Percentiles rank a stretch among this genome's conserved stretches.
Evolutionary conservation across 352 stramenopile genomes (phyloP).

Genomic region (Elongisporangium prolatum): DNA sequence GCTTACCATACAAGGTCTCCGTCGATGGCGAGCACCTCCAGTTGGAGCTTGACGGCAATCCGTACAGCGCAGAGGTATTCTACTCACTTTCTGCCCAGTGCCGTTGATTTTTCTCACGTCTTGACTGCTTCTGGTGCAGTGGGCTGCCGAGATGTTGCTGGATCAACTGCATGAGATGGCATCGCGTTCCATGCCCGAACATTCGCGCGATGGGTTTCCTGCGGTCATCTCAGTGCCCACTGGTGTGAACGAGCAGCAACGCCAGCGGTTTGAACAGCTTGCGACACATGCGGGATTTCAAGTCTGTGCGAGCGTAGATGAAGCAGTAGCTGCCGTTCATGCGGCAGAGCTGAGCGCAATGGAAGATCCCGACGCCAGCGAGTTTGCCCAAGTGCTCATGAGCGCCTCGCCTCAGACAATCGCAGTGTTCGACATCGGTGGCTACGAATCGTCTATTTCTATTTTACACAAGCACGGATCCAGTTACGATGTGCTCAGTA

Average conservation of each 20-base stretch:
- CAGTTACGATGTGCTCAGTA: constrained; percentile 34
- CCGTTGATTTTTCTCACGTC: neutral
- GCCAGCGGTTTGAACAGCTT: constrained; percentile 36
- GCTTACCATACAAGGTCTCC: constrained; percentile 35
- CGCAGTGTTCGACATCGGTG: constrained; percentile 70
- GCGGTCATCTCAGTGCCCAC: constrained; percentile 46
- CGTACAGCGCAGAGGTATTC: constrained; percentile 55
- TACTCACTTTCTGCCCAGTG: neutral
- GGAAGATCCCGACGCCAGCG: constrained; percentile 20
- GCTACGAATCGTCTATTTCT: constrained; percentile 47
- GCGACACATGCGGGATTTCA: constrained; percentile 50
- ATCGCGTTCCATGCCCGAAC: constrained; percentile 34
- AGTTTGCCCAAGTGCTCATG: constrained; percentile 10
- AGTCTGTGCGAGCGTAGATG: constrained; percentile 48
- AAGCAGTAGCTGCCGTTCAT: constrained; percentile 61
- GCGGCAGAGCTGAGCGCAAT: constrained; percentile 33
- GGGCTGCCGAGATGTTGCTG: constrained; percentile 54
- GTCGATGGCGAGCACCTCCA: constrained; percentile 15
- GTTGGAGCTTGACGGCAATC: constrained; percentile 45
- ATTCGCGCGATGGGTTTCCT: constrained; percentile 35
- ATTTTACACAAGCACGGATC: constrained; percentile 31
- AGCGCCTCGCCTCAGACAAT: constrained; percentile 19
- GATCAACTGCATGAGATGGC: constrained; percentile 45
- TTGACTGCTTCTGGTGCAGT: constrained; percentile 19
- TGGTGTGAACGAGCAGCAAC: constrained; percentile 24